phyloP scores from a whole-genome alignment of 2,329 filamentous ascomycete genomes.

The Pseudohalonectria lignicola region DNA sequence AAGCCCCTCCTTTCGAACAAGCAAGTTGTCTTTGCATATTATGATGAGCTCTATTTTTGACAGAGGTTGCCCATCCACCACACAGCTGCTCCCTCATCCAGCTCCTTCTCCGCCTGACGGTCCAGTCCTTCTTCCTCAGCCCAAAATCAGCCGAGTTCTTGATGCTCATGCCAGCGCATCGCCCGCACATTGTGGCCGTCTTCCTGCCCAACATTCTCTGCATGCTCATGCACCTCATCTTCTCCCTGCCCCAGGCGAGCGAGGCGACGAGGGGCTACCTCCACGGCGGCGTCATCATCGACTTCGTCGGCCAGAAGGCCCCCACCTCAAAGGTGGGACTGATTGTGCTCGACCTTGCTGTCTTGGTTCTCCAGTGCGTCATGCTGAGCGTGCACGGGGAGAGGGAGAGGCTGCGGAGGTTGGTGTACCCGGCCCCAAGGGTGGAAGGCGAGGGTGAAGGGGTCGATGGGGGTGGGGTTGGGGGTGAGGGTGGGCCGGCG shows the following conservation, averaged over 20 bases:
- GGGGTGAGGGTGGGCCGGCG: no score
- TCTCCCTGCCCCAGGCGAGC: constrained; percentile 41
- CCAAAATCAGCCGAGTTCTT: constrained; percentile 48
- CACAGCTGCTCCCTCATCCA: constrained; percentile 54
- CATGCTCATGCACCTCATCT: constrained; percentile 46
- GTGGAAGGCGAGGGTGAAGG: no score
- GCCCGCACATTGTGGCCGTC: constrained; percentile 46
- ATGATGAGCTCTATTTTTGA: not conserved
- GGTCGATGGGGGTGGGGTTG: no score
- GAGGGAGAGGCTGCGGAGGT: constrained; percentile 42
- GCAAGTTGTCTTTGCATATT: no score
- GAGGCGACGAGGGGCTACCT: constrained; percentile 54
- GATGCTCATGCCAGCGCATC: constrained; percentile 42
- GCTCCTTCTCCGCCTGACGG: constrained; percentile 44
- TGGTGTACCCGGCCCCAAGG: constrained; percentile 24
- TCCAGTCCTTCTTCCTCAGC: constrained; percentile 53
- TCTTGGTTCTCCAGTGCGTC: constrained; percentile 47
- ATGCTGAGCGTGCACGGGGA: constrained; percentile 55
- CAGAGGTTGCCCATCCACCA: constrained; percentile 1
- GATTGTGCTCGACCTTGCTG: constrained; percentile 41
- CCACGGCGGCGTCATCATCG: constrained; percentile 55
- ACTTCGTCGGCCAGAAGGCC: constrained; percentile 57
- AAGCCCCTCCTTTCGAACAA: not conserved
- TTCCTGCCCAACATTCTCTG: constrained; percentile 48
- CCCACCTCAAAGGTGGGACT: constrained; percentile 45